Evolutionary conservation across 495 filamentous ascomycete species (phyloP).

Genomic region (Evansstolkia leycettana): DNA sequence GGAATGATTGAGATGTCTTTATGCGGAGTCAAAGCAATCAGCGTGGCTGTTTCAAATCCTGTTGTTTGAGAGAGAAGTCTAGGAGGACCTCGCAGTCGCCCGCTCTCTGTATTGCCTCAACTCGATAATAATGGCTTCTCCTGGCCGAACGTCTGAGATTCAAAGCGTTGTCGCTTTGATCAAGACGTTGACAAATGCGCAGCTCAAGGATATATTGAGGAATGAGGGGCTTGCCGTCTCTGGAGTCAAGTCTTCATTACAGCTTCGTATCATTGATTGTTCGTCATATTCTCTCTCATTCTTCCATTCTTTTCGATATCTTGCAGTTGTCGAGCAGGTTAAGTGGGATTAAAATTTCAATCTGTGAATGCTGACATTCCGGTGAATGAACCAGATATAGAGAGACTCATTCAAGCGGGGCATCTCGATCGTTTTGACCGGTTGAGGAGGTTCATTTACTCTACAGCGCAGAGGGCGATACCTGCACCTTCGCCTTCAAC

Average conservation of each 20-base stretch:
- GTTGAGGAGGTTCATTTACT: slow-evolving; percentile 19
- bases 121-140: slow-evolving; percentile 30
- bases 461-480: slow-evolving; percentile 14
- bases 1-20: slow-evolving; percentile 12
- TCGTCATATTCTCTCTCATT: slow-evolving; percentile 22
- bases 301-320: neutral
- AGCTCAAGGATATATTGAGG: slow-evolving; percentile 62
- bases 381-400: slow-evolving; percentile 17
- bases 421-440: slow-evolving; percentile 21
- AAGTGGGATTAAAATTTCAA: neutral
- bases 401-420: slow-evolving; percentile 21
- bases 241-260: slow-evolving; percentile 71
- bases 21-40: slow-evolving; percentile 3
- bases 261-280: slow-evolving; percentile 66
- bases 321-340: neutral
- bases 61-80: slow-evolving; percentile 3
- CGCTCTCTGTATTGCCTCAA: neutral
- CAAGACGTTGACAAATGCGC: slow-evolving; percentile 53
- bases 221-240: slow-evolving; percentile 56
- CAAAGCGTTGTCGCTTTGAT: slow-evolving; percentile 31
- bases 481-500: slow-evolving; percentile 16
- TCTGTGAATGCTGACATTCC: neutral
- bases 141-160: slow-evolving; percentile 24
- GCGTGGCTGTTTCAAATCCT: slow-evolving; percentile 10
- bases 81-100: neutral